Evolutionary conservation across 2,329 filamentous ascomycete species (phyloP).

Genomic region (Aspergillus intermedius): DNA sequence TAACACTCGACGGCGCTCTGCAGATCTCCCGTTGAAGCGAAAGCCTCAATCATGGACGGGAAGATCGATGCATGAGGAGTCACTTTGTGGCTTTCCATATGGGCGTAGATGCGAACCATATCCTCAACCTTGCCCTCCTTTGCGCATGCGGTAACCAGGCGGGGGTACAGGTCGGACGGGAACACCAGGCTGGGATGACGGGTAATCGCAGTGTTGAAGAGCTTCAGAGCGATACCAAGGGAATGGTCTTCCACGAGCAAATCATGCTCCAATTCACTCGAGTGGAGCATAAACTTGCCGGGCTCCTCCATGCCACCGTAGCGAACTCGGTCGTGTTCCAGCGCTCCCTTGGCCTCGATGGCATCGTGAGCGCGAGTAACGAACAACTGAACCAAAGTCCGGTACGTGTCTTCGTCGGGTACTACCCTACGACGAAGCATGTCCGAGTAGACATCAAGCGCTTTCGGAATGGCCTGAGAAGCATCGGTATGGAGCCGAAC

Average conservation of each 20-base stretch:
- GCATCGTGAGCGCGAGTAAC: conserved; percentile 76
- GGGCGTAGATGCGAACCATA: conserved; percentile 84
- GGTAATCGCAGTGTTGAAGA: conserved; percentile 71
- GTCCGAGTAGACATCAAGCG: conserved; percentile 89
- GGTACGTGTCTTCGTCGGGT: conserved; percentile 79
- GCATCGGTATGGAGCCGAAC: conserved; percentile 73
- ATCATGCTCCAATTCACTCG: conserved; percentile 77
- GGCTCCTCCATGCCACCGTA: conserved; percentile 80
- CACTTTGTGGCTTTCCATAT: conserved; percentile 76
- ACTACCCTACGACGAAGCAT: conserved; percentile 82
- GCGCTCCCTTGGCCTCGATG: conserved; percentile 60
- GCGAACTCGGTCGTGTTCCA: conserved; percentile 76
- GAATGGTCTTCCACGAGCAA: conserved; percentile 84
- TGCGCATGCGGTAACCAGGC: conserved; percentile 81
- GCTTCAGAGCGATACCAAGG: conserved; percentile 72
- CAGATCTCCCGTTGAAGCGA: conserved; percentile 73
- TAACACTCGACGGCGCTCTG: conserved; percentile 89
- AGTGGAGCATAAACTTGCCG: conserved; percentile 81
- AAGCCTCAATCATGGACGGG: conserved; percentile 90
- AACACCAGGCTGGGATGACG: conserved; percentile 58
- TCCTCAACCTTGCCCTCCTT: conserved; percentile 72
- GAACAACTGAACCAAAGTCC: conserved; percentile 76
- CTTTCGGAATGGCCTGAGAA: conserved; percentile 81
- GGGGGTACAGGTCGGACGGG: conserved; percentile 74
- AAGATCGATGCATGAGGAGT: conserved; percentile 76